Conservation (phyloP, 129 eudicot species). For the Dittrichia graveolens region DNA sequence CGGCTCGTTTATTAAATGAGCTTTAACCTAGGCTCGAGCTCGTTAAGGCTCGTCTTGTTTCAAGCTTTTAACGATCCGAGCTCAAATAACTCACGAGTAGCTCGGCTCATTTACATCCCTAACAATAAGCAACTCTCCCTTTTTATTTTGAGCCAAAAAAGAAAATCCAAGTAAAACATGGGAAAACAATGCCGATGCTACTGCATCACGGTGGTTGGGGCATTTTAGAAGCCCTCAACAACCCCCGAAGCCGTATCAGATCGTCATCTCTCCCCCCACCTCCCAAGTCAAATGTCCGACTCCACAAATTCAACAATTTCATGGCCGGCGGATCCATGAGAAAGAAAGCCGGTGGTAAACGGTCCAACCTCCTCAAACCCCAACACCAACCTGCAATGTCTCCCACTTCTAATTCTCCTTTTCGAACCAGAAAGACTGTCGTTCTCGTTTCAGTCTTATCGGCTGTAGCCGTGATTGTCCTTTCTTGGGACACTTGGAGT, state of each 20-base stretch:
- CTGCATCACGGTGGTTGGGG: background rate
- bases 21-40: too few relatives aligned
- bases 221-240: conserved; percentile 15
- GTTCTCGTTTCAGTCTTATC: conserved; percentile 37
- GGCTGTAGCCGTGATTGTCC: conserved; percentile 30
- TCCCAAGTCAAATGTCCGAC: conserved; percentile 33
- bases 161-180: background rate
- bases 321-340: conserved; percentile 45
- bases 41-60: too few relatives aligned
- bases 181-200: background rate
- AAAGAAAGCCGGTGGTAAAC: conserved; percentile 36
- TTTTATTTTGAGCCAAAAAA: too few relatives aligned
- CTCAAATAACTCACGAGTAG: too few relatives aligned
- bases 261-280: conserved; percentile 19
- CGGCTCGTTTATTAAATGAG: too few relatives aligned
- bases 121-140: too few relatives aligned
- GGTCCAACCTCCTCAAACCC: conserved; percentile 28
- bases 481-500: conserved; percentile 44
- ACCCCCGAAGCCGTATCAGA: conserved; percentile 23
- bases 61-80: too few relatives aligned
- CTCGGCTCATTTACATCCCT: too few relatives aligned
- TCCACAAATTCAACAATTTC: conserved; percentile 17
- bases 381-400: conserved; percentile 35
- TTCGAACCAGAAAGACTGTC: conserved; percentile 26
- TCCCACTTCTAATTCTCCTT: conserved; percentile 27